Conservation (phyloP, 331 rosid species). For the Saraca asoca region DNA sequence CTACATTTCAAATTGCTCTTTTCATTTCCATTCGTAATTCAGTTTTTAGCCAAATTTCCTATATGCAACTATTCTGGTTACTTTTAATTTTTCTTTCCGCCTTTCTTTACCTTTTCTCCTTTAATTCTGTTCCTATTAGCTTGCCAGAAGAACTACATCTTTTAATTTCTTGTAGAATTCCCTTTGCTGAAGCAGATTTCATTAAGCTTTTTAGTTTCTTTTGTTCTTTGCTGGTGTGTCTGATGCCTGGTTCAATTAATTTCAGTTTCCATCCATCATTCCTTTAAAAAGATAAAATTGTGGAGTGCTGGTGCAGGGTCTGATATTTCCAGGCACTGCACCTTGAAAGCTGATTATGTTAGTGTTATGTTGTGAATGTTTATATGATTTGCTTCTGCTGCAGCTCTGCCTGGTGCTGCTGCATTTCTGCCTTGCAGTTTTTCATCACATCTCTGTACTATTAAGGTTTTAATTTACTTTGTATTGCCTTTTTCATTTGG, state of each 20-base stretch:
- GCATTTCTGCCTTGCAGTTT: neutral
- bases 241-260: slow-evolving; percentile 20
- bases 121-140: slow-evolving; percentile 30
- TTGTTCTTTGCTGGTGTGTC: slow-evolving; percentile 15
- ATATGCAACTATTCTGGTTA: slow-evolving; percentile 40
- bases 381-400: slow-evolving; percentile 12
- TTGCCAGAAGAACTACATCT: slow-evolving; percentile 22
- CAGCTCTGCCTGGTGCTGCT: slow-evolving; percentile 20
- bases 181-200: slow-evolving; percentile 28
- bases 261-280: slow-evolving; percentile 36
- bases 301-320: slow-evolving; percentile 16
- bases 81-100: slow-evolving; percentile 33
- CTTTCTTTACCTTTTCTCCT: slow-evolving; percentile 25
- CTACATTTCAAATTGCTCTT: slow-evolving; percentile 54
- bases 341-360: slow-evolving; percentile 22
- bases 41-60: slow-evolving; percentile 50
- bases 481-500: slow-evolving; percentile 28
- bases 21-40: slow-evolving; percentile 44
- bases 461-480: slow-evolving; percentile 27
- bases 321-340: slow-evolving; percentile 32
- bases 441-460: slow-evolving; percentile 2
- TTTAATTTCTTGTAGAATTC: slow-evolving; percentile 26
- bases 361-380: slow-evolving; percentile 10
- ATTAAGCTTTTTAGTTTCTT: slow-evolving; percentile 13
- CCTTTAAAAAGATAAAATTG: neutral